Percentiles rank a stretch among this genome's conserved stretches.
These are phyloP conservation scores for Martensiomyces pterosporus DNA, from an alignment of 192 early-diverging fungal species.

Conservation along the genomic window DNA sequence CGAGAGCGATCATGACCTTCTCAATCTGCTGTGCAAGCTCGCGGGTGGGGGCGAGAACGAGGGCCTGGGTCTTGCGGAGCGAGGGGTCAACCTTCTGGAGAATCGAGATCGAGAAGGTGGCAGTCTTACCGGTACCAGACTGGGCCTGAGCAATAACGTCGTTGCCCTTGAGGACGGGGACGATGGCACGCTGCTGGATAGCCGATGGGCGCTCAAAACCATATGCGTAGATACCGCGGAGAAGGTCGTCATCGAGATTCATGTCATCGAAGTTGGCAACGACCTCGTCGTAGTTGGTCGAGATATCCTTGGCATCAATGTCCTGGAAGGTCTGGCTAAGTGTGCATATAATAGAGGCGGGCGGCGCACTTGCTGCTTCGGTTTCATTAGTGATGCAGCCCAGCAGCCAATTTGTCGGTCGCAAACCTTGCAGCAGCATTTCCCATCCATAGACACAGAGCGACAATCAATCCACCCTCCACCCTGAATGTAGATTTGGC, in stretches of 20 bases:
- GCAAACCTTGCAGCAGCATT: too few species aligned
- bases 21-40: conserved; percentile 99
- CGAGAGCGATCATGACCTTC: conserved; percentile 90
- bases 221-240: conserved; percentile 98
- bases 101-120: conserved; percentile 99
- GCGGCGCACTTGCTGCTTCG: too few species aligned
- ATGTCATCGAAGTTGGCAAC: conserved; percentile 96
- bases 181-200: conserved; percentile 95
- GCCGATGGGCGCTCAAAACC: conserved; percentile 97
- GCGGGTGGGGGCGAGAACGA: conserved; percentile 95
- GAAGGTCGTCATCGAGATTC: conserved; percentile 82
- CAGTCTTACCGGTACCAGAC: conserved; percentile 99
- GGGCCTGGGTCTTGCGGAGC: conserved; percentile 82
- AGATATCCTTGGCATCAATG: conserved; percentile 46
- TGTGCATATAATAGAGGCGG: too few species aligned
- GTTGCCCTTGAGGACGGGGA: conserved; percentile 89
- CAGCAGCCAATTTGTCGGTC: too few species aligned
- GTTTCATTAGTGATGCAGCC: too few species aligned
- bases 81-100: conserved; percentile 86
- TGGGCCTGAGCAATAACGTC: conserved; percentile 99
- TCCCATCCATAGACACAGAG: too few species aligned
- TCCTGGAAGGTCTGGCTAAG: conserved; percentile 12
- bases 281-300: conserved; percentile 95
- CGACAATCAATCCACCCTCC: too few species aligned
- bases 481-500: too few species aligned